A percentile compares a stretch with the other conserved stretches of the same genome.
These are phyloP conservation scores for Microbotryum violaceum DNA, from an alignment of 1,284 basidiomycete species.

Conservation along the genomic window DNA sequence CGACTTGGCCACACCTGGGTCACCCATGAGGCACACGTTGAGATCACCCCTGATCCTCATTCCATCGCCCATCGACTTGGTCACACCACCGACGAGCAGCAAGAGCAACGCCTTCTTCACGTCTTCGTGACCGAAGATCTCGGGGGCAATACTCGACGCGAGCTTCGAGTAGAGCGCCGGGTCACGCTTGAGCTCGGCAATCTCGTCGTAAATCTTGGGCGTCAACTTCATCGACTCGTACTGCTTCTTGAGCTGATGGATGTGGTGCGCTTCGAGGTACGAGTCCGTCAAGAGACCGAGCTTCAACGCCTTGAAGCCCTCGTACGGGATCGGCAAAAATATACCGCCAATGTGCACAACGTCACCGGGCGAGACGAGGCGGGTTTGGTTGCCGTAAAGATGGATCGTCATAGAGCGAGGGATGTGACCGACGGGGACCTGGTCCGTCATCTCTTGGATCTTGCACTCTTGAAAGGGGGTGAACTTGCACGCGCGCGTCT, in stretches of 20 bases:
- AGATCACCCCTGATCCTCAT: slow-evolving; percentile 99
- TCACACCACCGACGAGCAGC: slow-evolving; percentile 89
- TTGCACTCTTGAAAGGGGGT: slow-evolving; percentile 98
- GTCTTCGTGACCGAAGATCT: slow-evolving; percentile 96
- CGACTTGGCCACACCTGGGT: slow-evolving; percentile 98
- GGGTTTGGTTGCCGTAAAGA: slow-evolving; percentile 80
- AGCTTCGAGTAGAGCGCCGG: slow-evolving; percentile 73
- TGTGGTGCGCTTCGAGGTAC: slow-evolving; percentile 84
- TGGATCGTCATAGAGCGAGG: slow-evolving; percentile 97
- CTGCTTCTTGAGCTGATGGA: slow-evolving; percentile 94
- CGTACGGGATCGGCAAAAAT: slow-evolving; percentile 83
- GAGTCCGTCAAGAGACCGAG: slow-evolving; percentile 96
- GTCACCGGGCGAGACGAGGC: slow-evolving; percentile 90
- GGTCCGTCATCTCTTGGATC: slow-evolving; percentile 99
- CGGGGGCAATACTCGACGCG: slow-evolving; percentile 75
- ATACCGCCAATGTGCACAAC: slow-evolving; percentile 85
- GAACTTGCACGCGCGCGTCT: slow-evolving; percentile 93
- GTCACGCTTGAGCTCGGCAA: slow-evolving; percentile 65
- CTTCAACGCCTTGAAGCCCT: slow-evolving; percentile 77
- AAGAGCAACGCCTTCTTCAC: slow-evolving; percentile 96
- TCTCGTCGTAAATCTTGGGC: slow-evolving; percentile 65
- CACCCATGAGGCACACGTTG: slow-evolving; percentile 98
- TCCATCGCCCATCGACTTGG: slow-evolving; percentile 88
- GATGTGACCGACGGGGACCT: slow-evolving; percentile 98
- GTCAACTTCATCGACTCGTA: slow-evolving; percentile 92